Evolutionary conservation across 1,139 yeast species (phyloP), one percentile per base, ranked within the genome.

Genomic region (Sugiyamaella grinbergsii): DNA sequence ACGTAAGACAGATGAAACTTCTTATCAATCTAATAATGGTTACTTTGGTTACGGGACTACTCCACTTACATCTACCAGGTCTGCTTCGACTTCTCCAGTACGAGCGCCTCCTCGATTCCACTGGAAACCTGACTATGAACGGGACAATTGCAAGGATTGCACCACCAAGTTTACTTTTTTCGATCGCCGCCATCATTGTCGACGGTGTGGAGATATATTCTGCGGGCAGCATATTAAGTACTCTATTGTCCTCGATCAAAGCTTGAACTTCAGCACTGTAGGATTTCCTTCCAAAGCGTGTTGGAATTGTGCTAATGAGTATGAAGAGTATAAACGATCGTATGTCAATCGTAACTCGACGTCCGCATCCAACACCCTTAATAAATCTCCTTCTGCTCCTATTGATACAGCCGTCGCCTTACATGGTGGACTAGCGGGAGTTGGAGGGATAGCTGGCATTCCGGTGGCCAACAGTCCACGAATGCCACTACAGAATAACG

Each of bases 101-200:
- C 31, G 52, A 78, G 78, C 67, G 66, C 77, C 51, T 80, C 81
- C 86, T 45, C 82, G 85, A 62, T 76, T 71, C 36, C 96, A 90
- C 66, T 90, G 97, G 97, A 73, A 82, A 44, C 82, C 87, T 36
- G 95, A 90, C 66, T 78, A 77, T 42, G 66, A 77, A 13, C 80
- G 87, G 24, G 70, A 73, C 42, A 74, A 78, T 45, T 90, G 97
- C 66, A 77, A 79, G n/a, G 76, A 78, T n/a, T 90, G 97, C 69
- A 72, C 52, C 31, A 55, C 55, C 29, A 53, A 54, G 22, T 71
- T 71, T 54, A 62, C 71, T 4, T 58, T 69, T 36, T 80, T 88
- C 67, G 95, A 90, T 61, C 78, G 98, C 56, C 81, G 94, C 53
- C 98, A 91, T 65, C 98, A 91, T 70, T 91, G 98, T 66, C 79